Percentiles rank a stretch among this genome's conserved stretches.
phyloP scores from a whole-genome alignment of 2,329 filamentous ascomycete genomes.

The Cyclaneusma minus region DNA sequence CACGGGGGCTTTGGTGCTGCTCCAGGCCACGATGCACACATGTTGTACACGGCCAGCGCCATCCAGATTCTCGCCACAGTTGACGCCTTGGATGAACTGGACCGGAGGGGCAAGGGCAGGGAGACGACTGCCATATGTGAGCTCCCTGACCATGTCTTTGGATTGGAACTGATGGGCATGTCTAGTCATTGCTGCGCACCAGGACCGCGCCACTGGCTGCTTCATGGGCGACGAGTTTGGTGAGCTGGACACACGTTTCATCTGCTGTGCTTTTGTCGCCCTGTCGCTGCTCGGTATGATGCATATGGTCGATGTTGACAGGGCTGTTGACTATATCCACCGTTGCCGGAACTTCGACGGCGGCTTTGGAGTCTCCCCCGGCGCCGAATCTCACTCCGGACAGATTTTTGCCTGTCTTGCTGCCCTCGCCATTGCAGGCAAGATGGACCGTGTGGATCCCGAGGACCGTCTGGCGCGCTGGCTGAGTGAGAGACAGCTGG shows the following conservation, averaged over 20 bases:
- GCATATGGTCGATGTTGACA: constrained; percentile 59
- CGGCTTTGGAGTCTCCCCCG: constrained; percentile 77
- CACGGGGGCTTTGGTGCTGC: constrained; percentile 88
- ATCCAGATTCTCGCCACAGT: constrained; percentile 84
- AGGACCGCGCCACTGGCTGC: constrained; percentile 67
- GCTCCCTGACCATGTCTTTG: constrained; percentile 18
- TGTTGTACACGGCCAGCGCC: constrained; percentile 90
- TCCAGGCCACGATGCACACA: constrained; percentile 86
- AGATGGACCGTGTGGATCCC: constrained; percentile 71
- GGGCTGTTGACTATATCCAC: constrained; percentile 64
- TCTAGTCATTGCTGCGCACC: constrained; percentile 62
- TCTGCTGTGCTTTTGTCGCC: constrained; percentile 81
- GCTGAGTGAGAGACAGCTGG: constrained; percentile 84
- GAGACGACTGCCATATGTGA: constrained; percentile 65
- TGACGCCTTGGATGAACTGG: constrained; percentile 72
- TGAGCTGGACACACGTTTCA: constrained; percentile 85
- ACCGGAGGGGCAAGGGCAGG: constrained; percentile 41
- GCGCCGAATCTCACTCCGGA: constrained; percentile 85
- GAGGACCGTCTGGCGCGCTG: constrained; percentile 71
- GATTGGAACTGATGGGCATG: constrained; percentile 6
- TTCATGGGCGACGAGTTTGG: constrained; percentile 96
- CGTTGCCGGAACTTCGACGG: constrained; percentile 89
- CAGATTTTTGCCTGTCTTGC: constrained; percentile 93
- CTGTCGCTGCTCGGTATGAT: constrained; percentile 69
- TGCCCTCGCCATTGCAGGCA: constrained; percentile 67